Conservation (phyloP, 306 rosid genomes). For the Cucurbita maxima region DNA sequence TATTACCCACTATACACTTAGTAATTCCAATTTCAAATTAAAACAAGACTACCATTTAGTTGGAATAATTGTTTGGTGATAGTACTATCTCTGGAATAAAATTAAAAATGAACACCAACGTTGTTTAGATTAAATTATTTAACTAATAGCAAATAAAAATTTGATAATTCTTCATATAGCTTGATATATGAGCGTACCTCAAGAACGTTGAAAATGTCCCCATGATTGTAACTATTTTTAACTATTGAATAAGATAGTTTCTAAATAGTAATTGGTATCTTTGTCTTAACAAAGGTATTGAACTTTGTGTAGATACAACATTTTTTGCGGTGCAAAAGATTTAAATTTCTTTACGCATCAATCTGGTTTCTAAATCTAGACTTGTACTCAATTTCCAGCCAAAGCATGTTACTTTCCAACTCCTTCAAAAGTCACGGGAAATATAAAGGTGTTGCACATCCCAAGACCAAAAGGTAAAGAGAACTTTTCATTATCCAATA, state of each 20-base stretch:
- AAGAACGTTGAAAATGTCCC: neutral
- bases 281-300: neutral
- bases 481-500: neutral
- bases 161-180: neutral
- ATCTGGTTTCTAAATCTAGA: neutral
- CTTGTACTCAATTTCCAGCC: neutral
- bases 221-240: neutral
- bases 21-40: neutral
- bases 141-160: neutral
- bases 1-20: conserved; percentile 5
- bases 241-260: neutral
- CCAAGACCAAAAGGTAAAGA: neutral
- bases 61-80: neutral
- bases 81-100: neutral
- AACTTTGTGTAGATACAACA: neutral
- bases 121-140: neutral
- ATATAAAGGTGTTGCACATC: neutral
- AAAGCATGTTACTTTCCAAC: neutral
- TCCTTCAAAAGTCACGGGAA: neutral
- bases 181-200: neutral
- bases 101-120: neutral
- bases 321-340: neutral
- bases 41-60: neutral
- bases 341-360: neutral
- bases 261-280: neutral